Evolutionary conservation across 202 grass and related monocot species (phyloP).

Genomic region (Carex arenaria): DNA sequence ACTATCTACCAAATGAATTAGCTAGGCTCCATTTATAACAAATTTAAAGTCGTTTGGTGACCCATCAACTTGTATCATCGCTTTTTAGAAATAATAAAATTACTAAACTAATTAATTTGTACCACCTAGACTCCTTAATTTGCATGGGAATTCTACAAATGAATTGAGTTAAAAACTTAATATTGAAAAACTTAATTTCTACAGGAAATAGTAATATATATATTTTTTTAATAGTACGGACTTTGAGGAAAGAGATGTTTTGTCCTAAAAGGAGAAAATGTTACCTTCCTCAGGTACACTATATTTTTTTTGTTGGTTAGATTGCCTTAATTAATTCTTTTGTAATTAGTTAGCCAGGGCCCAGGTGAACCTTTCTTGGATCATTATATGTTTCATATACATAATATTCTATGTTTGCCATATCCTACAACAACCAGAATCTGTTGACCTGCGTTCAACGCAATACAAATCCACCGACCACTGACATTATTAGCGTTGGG

Average conservation of each 20-base stretch:
- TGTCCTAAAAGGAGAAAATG: not conserved
- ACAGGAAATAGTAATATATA: not conserved
- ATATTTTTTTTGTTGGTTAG: not conserved
- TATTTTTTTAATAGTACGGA: not conserved
- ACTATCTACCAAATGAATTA: constrained; percentile 13
- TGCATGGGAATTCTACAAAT: not conserved
- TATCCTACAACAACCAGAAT: not conserved
- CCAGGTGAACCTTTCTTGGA: not conserved
- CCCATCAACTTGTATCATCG: not conserved
- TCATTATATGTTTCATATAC: not conserved
- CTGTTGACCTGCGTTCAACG: too few species aligned
- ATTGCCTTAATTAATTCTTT: not conserved
- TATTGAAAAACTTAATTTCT: not conserved
- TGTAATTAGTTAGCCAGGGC: not conserved
- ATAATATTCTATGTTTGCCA: not conserved
- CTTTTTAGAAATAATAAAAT: constrained; percentile 1
- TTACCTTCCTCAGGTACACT: not conserved
- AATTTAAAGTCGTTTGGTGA: constrained; percentile 14
- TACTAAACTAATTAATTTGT: not conserved
- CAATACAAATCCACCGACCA: constrained; percentile 4
- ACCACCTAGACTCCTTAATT: not conserved
- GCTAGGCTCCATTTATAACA: constrained; percentile 13
- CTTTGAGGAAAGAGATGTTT: not conserved
- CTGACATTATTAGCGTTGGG: not conserved
- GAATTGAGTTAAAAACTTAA: not conserved